phyloP scores from a whole-genome alignment of 805 yeast species.

The Candida bentonensis region DNA sequence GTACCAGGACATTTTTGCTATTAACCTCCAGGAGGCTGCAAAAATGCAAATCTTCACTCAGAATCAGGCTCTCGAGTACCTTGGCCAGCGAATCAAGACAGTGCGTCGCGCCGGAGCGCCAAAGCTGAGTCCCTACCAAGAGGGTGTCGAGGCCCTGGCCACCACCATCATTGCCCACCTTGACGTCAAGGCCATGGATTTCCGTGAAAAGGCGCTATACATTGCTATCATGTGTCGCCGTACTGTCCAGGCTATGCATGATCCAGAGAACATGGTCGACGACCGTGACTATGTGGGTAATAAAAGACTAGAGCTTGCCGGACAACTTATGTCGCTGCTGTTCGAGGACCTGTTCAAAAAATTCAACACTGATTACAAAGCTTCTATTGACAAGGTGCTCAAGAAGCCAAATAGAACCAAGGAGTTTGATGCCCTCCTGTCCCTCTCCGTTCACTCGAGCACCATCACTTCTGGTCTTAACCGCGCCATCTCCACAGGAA shows the following conservation, averaged over 20 bases:
- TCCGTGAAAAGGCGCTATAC: constrained; percentile 87
- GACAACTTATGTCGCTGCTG: constrained; percentile 85
- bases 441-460: constrained; percentile 81
- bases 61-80: constrained; percentile 81
- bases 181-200: constrained; percentile 69
- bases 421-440: constrained; percentile 85
- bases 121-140: constrained; percentile 67
- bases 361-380: constrained; percentile 88
- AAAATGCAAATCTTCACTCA: constrained; percentile 77
- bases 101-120: constrained; percentile 78
- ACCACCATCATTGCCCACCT: constrained; percentile 94
- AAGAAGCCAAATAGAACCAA: constrained; percentile 90
- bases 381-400: constrained; percentile 83
- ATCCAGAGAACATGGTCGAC: constrained; percentile 80
- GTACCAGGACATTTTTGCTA: constrained; percentile 84
- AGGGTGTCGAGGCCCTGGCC: constrained; percentile 83
- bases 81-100: constrained; percentile 86
- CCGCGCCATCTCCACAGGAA: constrained; percentile 96
- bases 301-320: constrained; percentile 92
- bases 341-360: constrained; percentile 96
- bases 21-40: constrained; percentile 89
- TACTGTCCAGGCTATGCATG: constrained; percentile 88
- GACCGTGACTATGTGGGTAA: constrained; percentile 98
- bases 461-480: constrained; percentile 89
- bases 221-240: constrained; percentile 95